phyloP scores from a whole-genome alignment of 2,329 filamentous ascomycete genomes.

The Diaporthe sp. region DNA sequence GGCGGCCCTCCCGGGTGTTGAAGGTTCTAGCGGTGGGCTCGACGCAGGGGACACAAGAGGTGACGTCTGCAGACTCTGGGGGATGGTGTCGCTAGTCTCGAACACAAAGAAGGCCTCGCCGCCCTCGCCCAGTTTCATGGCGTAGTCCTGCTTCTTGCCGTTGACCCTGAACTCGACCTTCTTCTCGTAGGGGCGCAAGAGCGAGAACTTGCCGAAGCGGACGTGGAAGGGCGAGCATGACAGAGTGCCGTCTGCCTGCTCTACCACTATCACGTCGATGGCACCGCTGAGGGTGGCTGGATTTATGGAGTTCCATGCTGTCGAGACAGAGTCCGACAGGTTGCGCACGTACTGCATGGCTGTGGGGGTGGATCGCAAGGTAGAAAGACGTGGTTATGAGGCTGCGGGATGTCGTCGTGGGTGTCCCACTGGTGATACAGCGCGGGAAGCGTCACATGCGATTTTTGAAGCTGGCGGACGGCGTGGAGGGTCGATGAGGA shows the following conservation, averaged over 20 bases:
- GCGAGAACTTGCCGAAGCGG: conserved; percentile 97
- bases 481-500: conserved; percentile 11
- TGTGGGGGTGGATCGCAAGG: not conserved
- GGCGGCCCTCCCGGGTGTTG: conserved; percentile 50
- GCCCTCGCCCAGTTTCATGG: conserved; percentile 98
- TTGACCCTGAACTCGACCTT: conserved; percentile 99
- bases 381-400: not conserved
- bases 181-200: conserved; percentile 95
- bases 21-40: conserved; percentile 78
- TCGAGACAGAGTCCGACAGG: conserved; percentile 94
- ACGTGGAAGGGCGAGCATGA: conserved; percentile 98
- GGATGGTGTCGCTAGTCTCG: conserved; percentile 91
- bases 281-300: conserved; percentile 96
- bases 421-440: conserved; percentile 32
- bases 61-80: conserved; percentile 94
- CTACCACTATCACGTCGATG: conserved; percentile 98
- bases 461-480: conserved; percentile 5
- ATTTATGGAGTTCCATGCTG: conserved; percentile 99
- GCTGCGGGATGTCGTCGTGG: conserved; percentile 26
- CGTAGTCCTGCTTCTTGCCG: conserved; percentile 89
- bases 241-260: conserved; percentile 91
- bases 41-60: conserved; percentile 91
- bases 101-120: conserved; percentile 99
- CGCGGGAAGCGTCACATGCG: conserved; percentile 29
- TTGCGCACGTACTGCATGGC: conserved; percentile 97